These are phyloP conservation scores for Erigeron philadelphicus DNA, from an alignment of 140 eudicot species.

Conservation along the genomic window DNA sequence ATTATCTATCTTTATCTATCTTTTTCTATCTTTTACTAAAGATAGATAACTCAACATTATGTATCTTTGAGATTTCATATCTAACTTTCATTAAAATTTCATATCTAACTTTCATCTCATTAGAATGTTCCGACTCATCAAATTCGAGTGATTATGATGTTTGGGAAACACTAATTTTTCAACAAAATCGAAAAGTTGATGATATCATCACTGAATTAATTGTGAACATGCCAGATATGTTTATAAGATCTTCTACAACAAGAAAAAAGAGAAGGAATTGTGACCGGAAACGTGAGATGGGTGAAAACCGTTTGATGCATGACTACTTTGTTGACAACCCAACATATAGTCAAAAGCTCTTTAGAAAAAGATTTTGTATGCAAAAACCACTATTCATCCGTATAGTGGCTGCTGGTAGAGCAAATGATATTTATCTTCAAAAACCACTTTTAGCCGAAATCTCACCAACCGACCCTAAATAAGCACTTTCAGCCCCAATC, in stretches of 20 bases:
- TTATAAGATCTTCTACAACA: not conserved
- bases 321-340: conserved; percentile 9
- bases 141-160: not conserved
- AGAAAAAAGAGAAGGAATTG: not conserved
- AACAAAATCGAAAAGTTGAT: not conserved
- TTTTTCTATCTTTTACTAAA: no score
- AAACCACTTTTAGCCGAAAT: no score
- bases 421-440: conserved; percentile 5
- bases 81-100: no score
- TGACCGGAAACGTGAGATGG: not conserved
- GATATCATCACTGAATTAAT: not conserved
- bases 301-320: not conserved
- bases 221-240: not conserved
- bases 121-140: not conserved
- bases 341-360: not conserved
- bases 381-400: not conserved
- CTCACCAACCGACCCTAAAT: no score
- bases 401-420: not conserved
- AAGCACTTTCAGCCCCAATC: no score
- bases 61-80: not conserved
- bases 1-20: no score
- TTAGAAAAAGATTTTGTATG: conserved; percentile 14
- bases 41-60: no score
- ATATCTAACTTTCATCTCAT: no score
- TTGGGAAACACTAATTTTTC: conserved; percentile 9